Conservation (phyloP, 2,329 filamentous ascomycete species). For the Fusarium nodosum region DNA sequence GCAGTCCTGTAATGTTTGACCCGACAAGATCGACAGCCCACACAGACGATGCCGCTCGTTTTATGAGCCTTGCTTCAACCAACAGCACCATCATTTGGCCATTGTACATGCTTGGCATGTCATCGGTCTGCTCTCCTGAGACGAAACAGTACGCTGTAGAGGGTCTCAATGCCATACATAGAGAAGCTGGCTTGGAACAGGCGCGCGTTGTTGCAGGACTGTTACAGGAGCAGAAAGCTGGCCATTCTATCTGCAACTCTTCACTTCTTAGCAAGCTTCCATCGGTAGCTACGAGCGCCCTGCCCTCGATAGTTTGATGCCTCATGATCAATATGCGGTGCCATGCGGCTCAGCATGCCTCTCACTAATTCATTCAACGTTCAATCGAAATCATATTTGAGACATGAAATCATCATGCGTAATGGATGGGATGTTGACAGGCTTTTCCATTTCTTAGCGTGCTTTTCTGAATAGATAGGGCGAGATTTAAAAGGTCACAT, state of each 20-base stretch:
- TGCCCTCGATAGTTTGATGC: conserved; percentile 50
- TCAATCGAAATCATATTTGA: conserved; percentile 11
- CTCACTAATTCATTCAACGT: conserved; percentile 11
- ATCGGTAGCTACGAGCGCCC: conserved; percentile 41
- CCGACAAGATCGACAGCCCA: conserved; percentile 54
- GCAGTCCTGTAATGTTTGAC: conserved; percentile 57
- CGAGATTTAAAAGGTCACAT: conserved; percentile 29
- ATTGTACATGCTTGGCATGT: conserved; percentile 63
- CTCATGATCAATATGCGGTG: background rate
- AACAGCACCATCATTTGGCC: conserved; percentile 66
- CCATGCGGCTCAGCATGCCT: background rate
- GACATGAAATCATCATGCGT: conserved; percentile 23
- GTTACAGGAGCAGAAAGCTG: conserved; percentile 54
- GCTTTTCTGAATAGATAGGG: conserved; percentile 29
- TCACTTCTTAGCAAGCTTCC: conserved; percentile 46
- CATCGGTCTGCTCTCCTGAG: conserved; percentile 59
- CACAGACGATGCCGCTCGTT: conserved; percentile 58
- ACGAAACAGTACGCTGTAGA: conserved; percentile 61
- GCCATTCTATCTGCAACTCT: conserved; percentile 3
- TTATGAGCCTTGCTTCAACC: conserved; percentile 63
- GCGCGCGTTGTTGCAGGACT: conserved; percentile 60
- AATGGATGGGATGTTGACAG: conserved; percentile 11
- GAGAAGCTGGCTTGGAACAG: conserved; percentile 62
- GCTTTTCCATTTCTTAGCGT: conserved; percentile 38
- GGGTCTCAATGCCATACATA: conserved; percentile 60